Conservation (phyloP, 2,329 filamentous ascomycete species). For the Aspergillus transmontanensis region DNA sequence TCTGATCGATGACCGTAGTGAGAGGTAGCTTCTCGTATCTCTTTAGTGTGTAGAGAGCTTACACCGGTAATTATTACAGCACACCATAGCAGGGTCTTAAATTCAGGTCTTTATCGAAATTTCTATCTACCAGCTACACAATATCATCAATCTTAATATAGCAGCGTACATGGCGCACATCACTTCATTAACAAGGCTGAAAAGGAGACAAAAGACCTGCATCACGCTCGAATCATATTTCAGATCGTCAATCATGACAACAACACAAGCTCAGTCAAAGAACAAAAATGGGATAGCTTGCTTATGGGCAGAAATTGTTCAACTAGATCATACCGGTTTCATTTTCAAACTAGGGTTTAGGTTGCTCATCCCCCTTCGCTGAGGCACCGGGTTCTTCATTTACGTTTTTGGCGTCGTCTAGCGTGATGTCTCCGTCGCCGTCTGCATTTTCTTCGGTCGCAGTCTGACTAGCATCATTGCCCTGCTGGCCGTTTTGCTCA, state of each 20-base stretch:
- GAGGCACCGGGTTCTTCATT: slow-evolving; percentile 15
- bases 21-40: neutral
- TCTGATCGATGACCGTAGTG: neutral
- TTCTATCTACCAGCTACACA: neutral
- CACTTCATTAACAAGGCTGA: neutral
- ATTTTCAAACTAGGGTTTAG: neutral
- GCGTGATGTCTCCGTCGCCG: slow-evolving; percentile 41
- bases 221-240: slow-evolving; percentile 12
- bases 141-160: neutral
- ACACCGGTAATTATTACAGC: neutral
- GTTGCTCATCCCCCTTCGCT: slow-evolving; percentile 6
- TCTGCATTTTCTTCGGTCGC: slow-evolving; percentile 18
- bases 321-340: neutral
- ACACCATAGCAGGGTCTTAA: neutral
- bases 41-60: neutral
- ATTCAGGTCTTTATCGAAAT: neutral
- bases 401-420: slow-evolving; percentile 33
- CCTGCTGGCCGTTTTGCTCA: slow-evolving; percentile 6
- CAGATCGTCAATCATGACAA: slow-evolving; percentile 22
- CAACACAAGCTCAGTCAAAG: slow-evolving; percentile 1
- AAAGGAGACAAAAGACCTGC: neutral
- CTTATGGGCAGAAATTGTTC: neutral
- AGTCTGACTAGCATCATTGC: slow-evolving; percentile 13
- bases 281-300: neutral
- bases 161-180: neutral